phyloP scores from a whole-genome alignment of 1,284 basidiomycete genomes.

The Puccinia triticina region DNA sequence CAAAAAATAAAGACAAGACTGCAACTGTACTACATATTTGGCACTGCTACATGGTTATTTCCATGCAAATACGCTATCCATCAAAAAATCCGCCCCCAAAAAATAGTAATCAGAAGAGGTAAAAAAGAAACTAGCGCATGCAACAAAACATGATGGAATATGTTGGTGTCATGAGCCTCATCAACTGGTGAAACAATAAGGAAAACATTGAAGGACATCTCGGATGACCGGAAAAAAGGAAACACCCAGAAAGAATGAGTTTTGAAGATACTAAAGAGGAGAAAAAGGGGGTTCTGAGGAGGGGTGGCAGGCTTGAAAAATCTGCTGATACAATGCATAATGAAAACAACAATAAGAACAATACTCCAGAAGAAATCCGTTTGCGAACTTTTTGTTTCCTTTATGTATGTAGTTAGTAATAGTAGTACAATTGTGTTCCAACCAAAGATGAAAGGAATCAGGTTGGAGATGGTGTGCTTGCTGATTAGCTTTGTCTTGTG shows the following conservation, averaged over 20 bases:
- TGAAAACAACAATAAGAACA: background rate
- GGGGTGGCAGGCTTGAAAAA: background rate
- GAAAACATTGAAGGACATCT: background rate
- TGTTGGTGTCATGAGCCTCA: too few species aligned
- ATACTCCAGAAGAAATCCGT: background rate
- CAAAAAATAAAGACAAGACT: too few species aligned
- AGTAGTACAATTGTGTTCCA: conserved; percentile 3
- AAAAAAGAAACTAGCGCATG: too few species aligned
- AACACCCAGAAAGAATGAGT: background rate
- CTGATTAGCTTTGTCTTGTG: background rate
- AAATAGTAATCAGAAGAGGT: too few species aligned
- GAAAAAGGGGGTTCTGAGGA: background rate
- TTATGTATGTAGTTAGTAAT: background rate
- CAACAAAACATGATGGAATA: too few species aligned
- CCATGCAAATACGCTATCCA: too few species aligned
- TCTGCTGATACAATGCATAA: conserved; percentile 15
- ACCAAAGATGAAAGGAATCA: background rate
- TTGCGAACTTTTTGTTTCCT: background rate
- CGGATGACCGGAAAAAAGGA: background rate
- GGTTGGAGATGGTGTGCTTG: background rate
- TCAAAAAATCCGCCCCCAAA: too few species aligned
- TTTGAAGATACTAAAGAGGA: too few species aligned
- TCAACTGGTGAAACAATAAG: background rate
- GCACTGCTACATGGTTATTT: too few species aligned
- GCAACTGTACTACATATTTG: too few species aligned